These are phyloP conservation scores for Eutypa lata DNA, from an alignment of 2,329 filamentous ascomycete species.

Conservation along the genomic window DNA sequence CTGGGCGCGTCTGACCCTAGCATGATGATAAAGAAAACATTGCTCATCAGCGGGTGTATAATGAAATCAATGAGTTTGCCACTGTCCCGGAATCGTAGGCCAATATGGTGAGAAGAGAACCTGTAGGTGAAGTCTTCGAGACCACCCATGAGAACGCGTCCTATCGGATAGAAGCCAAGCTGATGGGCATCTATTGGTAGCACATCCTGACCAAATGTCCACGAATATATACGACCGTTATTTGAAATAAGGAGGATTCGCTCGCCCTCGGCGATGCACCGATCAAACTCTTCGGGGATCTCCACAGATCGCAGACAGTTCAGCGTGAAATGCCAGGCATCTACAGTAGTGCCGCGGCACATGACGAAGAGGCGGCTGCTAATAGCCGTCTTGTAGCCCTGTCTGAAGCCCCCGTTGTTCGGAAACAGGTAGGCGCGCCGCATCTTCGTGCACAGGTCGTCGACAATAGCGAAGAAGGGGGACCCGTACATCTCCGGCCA, in stretches of 20 bases:
- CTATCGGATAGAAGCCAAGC: slow-evolving; percentile 13
- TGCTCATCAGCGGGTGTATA: slow-evolving; percentile 18
- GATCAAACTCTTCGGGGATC: slow-evolving; percentile 21
- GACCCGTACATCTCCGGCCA: slow-evolving; percentile 28
- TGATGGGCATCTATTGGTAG: slow-evolving; percentile 14
- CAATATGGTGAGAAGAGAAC: slow-evolving; percentile 13
- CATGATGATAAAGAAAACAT: slow-evolving; percentile 25
- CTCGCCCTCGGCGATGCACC: slow-evolving; percentile 25
- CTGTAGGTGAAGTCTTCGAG: slow-evolving; percentile 5
- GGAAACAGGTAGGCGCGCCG: slow-evolving; percentile 27
- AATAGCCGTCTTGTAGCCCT: slow-evolving; percentile 28
- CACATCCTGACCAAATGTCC: slow-evolving; percentile 19
- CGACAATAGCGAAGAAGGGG: slow-evolving; percentile 27
- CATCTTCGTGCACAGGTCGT: slow-evolving; percentile 25
- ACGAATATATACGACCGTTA: slow-evolving; percentile 22
- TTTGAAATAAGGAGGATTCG: slow-evolving; percentile 22
- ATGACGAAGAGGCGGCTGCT: slow-evolving; percentile 26
- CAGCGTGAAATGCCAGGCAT: slow-evolving; percentile 28
- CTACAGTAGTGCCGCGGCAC: slow-evolving; percentile 20
- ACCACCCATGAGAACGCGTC: slow-evolving; percentile 13
- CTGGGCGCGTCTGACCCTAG: slow-evolving; percentile 12
- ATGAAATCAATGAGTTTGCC: slow-evolving; percentile 27
- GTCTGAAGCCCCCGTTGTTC: slow-evolving; percentile 10
- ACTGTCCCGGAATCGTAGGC: slow-evolving; percentile 14
- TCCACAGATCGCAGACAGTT: slow-evolving; percentile 18